These are phyloP conservation scores for Colletotrichum sp. DNA, from an alignment of 2,329 filamentous ascomycete genomes.

Conservation along the genomic window DNA sequence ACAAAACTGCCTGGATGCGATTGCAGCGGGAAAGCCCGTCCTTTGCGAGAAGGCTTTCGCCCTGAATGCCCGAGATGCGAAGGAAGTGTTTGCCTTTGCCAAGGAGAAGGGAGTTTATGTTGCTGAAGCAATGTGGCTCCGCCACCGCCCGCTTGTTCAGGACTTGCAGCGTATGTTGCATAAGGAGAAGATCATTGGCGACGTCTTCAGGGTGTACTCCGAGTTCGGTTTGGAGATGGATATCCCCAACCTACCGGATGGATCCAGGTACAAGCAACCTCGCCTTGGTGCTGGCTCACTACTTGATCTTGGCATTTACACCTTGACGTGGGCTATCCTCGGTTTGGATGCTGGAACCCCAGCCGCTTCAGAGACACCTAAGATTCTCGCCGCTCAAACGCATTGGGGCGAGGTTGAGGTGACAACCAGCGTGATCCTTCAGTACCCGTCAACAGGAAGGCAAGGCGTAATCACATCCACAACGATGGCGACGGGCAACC, in stretches of 20 bases:
- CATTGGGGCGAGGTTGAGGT: conserved; percentile 38
- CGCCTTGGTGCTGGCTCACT: conserved; percentile 46
- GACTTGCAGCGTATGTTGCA: conserved; percentile 40
- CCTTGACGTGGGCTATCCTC: conserved; percentile 43
- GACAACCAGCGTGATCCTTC: conserved; percentile 41
- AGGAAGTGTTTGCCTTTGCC: conserved; percentile 43
- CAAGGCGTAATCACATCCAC: conserved; percentile 48
- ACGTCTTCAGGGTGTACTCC: conserved; percentile 40
- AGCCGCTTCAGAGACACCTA: conserved; percentile 27
- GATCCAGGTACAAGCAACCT: conserved; percentile 39
- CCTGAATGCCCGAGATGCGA: conserved; percentile 43
- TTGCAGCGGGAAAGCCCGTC: conserved; percentile 45
- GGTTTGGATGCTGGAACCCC: conserved; percentile 30
- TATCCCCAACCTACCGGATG: conserved; percentile 32
- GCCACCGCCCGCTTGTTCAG: conserved; percentile 43
- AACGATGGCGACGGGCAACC: conserved; percentile 27
- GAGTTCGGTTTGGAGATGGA: conserved; percentile 45
- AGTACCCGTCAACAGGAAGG: conserved; percentile 37
- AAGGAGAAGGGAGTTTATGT: conserved; percentile 44
- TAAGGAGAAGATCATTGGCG: conserved; percentile 43
- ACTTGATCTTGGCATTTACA: conserved; percentile 50
- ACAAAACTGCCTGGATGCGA: conserved; percentile 47
- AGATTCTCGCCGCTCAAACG: conserved; percentile 40
- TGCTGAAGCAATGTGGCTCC: conserved; percentile 53
- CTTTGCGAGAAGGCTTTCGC: conserved; percentile 53